Evolutionary conservation across 2,329 filamentous ascomycete species (phyloP), one percentile per base, ranked within the genome.

Genomic region (Talaromyces sp.): DNA sequence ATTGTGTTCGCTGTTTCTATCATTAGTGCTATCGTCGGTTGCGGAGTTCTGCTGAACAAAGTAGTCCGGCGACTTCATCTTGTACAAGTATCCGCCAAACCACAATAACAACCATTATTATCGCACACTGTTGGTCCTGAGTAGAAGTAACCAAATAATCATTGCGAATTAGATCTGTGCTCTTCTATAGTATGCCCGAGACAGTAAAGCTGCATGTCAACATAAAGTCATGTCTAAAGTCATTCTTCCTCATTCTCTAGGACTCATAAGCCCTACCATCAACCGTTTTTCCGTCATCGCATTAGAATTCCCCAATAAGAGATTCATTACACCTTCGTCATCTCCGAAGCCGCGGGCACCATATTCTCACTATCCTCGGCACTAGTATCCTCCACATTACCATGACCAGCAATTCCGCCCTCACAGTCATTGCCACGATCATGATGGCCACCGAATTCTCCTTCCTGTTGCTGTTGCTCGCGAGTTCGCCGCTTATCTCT

Each of bases 401-500:
- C 36, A 31, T 45, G 2, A 15, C 2, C 36, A 43, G 22, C 25
- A 49, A 29, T 36, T 6, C 47, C 45, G 11, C 25, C 38, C 27
- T 47, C 38, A 25, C 34, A 15, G 13, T 61, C 58, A 17, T 29
- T 36, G 29, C 22, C 3, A 22, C 29, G 58, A 51, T 58, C 19
- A 34, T 56, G 29, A 29, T 36, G 17, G 25, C 58, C 47, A 31
- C 11, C 15, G 11, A 11, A 36, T 10, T 10, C 45, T 49, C 19
- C 36, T 22, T 63, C 25, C 27, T 19, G 49, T 17, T 53, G 49
- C 27, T 53, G 49, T 2, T 53, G 49, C 10, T 53, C 49, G 7
- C 49, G 49, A 38, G 45, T 31, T 49, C 51, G 43, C 22, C 43
- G 56, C 43, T 65, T 68, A 17, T 68, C 65, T 36, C 67, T 60